Evolutionary conservation across 371 early-diverging fungal species (phyloP).

Genomic region (Rhizopus microsporus): DNA sequence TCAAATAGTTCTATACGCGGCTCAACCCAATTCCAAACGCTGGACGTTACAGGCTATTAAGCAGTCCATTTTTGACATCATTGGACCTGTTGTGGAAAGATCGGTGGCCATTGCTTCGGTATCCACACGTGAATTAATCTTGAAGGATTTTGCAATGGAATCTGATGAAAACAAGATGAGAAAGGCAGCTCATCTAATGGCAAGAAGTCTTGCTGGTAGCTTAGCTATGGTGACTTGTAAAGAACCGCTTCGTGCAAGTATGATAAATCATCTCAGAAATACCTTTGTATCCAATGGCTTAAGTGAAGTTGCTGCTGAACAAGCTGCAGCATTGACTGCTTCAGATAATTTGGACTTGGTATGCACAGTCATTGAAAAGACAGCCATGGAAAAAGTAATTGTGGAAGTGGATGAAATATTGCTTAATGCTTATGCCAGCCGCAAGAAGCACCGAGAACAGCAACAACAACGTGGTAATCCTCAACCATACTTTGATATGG

Average conservation of each 20-base stretch:
- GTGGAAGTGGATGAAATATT: constrained; percentile 85
- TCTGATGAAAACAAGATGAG: constrained; percentile 91
- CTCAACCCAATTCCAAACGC: constrained; percentile 81
- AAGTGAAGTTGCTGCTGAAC: constrained; percentile 69
- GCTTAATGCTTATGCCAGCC: constrained; percentile 60
- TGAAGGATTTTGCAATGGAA: constrained; percentile 94
- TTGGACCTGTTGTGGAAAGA: constrained; percentile 87
- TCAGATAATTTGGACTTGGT: constrained; percentile 91
- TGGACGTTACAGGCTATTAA: constrained; percentile 87
- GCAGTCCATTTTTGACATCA: constrained; percentile 85
- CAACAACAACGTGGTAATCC: constrained; percentile 55
- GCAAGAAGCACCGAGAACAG: constrained; percentile 87
- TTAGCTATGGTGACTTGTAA: constrained; percentile 91
- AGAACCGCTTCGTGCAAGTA: constrained; percentile 89
- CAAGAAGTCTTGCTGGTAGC: constrained; percentile 74
- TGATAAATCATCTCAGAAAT: constrained; percentile 75
- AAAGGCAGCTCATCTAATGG: constrained; percentile 94
- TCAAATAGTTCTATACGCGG: constrained; percentile 68
- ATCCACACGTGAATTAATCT: constrained; percentile 86
- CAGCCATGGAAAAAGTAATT: constrained; percentile 89
- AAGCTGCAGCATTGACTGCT: constrained; percentile 76
- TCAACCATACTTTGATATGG: constrained; percentile 89
- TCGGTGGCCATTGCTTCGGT: constrained; percentile 91
- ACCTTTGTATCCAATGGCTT: constrained; percentile 79
- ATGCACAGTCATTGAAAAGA: constrained; percentile 89